Evolutionary conservation across 495 filamentous ascomycete genomes (phyloP), one percentile per base, ranked within the genome.

Genomic region (Arthonia radiata): DNA sequence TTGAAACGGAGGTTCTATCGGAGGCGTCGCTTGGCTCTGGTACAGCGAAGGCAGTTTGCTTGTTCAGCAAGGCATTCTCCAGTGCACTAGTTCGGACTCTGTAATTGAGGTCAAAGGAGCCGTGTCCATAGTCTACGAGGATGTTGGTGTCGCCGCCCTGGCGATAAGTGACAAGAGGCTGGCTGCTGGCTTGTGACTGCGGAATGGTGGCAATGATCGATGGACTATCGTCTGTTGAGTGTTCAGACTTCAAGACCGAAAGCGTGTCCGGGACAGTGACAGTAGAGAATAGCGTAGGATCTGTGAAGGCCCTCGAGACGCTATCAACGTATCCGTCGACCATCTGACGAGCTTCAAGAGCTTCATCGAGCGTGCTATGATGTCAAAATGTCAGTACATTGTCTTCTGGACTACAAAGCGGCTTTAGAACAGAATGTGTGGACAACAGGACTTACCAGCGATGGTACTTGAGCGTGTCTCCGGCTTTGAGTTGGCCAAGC

Each of bases 401-500:
- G n/a, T n/a, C n/a, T n/a, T n/a, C n/a, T n/a, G n/a, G n/a, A n/a
- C n/a, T n/a, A n/a, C n/a, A n/a, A n/a, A n/a, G n/a, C n/a, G n/a
- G n/a, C n/a, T n/a, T n/a, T n/a, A n/a, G n/a, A n/a, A n/a, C n/a
- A n/a, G n/a, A n/a, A n/a, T n/a, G n/a, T n/a, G n/a, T n/a, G n/a
- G n/a, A n/a, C n/a, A n/a, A n/a, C n/a, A n/a, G n/a, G n/a, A n/a
- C n/a, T n/a, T n/a, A n/a, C n/a, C n/a, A 51, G 11, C 45, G 38
- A 13, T 39, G 38, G 31, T 57, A 59, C 17, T 47, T 44, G 11
- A 66, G 39, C 4, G 50, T 57, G 35, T 66, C 54, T n/a, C 65
- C 65, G 12, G 63, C 53, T 30, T 58, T 62, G 8, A 71, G 42
- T 40, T 68, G 64, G 0, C 66, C 66, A 6, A 71, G 26, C 40